Conservation (phyloP, 306 rosid genomes). For the Castanea crenata region DNA sequence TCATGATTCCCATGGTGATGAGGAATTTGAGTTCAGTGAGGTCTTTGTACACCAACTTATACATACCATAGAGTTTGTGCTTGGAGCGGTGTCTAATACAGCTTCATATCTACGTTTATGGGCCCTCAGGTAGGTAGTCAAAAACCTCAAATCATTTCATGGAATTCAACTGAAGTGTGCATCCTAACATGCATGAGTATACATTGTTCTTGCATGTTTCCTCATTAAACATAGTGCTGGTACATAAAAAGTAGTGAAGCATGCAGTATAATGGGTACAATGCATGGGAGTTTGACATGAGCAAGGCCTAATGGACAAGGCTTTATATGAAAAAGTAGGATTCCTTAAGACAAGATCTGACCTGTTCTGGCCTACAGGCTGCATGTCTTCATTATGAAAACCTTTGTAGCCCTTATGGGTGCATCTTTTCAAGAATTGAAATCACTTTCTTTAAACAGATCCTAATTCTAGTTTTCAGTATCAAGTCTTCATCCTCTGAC, state of each 20-base stretch:
- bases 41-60: conserved; percentile 91
- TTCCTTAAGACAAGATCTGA: not conserved
- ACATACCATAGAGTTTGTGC: conserved; percentile 95
- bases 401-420: not conserved
- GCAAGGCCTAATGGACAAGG: not conserved
- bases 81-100: conserved; percentile 96
- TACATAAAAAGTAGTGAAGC: not conserved
- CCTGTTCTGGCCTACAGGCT: not conserved
- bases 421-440: not conserved
- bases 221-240: not conserved
- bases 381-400: not conserved
- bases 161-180: not conserved
- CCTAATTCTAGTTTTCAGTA: not conserved
- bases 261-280: not conserved
- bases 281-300: not conserved
- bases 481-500: not conserved
- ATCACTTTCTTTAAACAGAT: not conserved
- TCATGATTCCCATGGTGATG: conserved; percentile 51
- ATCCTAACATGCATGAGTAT: not conserved
- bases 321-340: not conserved
- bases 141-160: not conserved
- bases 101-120: conserved; percentile 96
- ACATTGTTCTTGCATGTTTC: not conserved
- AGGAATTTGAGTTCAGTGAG: conserved; percentile 86
- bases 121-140: conserved; percentile 78